A percentile compares a stretch with the other conserved stretches of the same genome.
These are phyloP conservation scores for Aspergillus terreus DNA, from an alignment of 2,329 filamentous ascomycete species.

Conservation along the genomic window DNA sequence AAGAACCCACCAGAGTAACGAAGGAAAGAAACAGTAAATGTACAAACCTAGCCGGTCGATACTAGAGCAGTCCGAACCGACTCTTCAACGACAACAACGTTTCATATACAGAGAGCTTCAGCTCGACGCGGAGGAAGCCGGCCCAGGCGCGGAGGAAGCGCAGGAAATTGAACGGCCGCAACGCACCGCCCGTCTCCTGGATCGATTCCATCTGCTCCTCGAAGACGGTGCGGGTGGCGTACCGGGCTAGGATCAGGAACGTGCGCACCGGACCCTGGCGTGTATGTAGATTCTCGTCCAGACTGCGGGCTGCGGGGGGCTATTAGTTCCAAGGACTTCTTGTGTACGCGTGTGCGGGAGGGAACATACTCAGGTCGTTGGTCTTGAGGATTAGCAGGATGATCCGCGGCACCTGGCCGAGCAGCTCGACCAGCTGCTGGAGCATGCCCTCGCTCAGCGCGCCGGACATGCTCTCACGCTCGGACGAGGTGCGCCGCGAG, in stretches of 20 bases:
- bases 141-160: constrained; percentile 51
- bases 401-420: constrained; percentile 84
- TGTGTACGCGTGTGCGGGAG: not conserved
- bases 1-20: constrained; percentile 4
- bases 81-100: constrained; percentile 51
- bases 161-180: constrained; percentile 52
- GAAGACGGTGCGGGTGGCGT: constrained; percentile 60
- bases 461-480: constrained; percentile 82
- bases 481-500: constrained; percentile 62
- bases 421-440: constrained; percentile 79
- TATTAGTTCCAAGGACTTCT: constrained; percentile 6
- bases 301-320: constrained; percentile 59
- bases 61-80: constrained; percentile 40
- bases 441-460: constrained; percentile 85
- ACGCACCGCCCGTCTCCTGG: constrained; percentile 45
- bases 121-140: constrained; percentile 53
- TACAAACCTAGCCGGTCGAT: not conserved
- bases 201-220: constrained; percentile 56
- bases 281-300: constrained; percentile 75
- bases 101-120: constrained; percentile 59
- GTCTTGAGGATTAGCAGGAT: constrained; percentile 96
- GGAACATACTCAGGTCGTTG: constrained; percentile 73
- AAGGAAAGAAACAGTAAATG: constrained; percentile 16
- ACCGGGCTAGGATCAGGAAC: constrained; percentile 62
- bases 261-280: constrained; percentile 57